Conservation (phyloP, 2,329 filamentous ascomycete genomes). For the Byssothecium circinans region DNA sequence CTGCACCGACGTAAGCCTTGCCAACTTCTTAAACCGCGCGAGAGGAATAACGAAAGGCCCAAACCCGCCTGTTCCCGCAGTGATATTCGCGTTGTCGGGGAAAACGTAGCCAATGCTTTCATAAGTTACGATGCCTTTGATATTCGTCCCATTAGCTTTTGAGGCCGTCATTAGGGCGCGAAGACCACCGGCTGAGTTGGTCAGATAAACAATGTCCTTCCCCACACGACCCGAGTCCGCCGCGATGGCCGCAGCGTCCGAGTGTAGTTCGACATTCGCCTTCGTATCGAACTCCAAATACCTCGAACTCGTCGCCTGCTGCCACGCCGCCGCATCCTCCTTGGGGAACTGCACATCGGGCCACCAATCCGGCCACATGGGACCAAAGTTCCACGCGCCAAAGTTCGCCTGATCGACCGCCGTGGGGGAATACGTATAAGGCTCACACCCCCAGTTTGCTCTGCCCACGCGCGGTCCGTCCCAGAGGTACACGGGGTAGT, state of each 20-base stretch:
- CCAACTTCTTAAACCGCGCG: conserved; percentile 26
- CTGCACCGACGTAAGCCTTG: conserved; percentile 19
- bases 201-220: conserved; percentile 25
- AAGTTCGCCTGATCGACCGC: conserved; percentile 27
- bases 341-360: conserved; percentile 27
- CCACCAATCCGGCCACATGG: conserved; percentile 21
- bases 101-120: conserved; percentile 31
- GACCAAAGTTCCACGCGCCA: conserved; percentile 27
- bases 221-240: conserved; percentile 27
- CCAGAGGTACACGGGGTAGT: conserved; percentile 32
- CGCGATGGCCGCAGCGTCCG: conserved; percentile 23
- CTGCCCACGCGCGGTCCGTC: conserved; percentile 28
- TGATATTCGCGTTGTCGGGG: conserved; percentile 26
- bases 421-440: conserved; percentile 15
- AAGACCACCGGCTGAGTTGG: conserved; percentile 27
- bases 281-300: conserved; percentile 28
- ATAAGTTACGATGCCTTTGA: conserved; percentile 30
- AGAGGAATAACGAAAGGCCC: conserved; percentile 26
- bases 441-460: conserved; percentile 27
- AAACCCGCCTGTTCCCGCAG: conserved; percentile 22
- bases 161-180: conserved; percentile 24
- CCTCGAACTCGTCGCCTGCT: conserved; percentile 24
- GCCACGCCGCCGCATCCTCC: conserved; percentile 19
- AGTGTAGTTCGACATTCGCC: conserved; percentile 24
- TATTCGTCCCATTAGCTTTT: conserved; percentile 24